Base-by-base conservation (phyloP, 257 asterid species). In the Parsonsia alboflavescens region DNA sequence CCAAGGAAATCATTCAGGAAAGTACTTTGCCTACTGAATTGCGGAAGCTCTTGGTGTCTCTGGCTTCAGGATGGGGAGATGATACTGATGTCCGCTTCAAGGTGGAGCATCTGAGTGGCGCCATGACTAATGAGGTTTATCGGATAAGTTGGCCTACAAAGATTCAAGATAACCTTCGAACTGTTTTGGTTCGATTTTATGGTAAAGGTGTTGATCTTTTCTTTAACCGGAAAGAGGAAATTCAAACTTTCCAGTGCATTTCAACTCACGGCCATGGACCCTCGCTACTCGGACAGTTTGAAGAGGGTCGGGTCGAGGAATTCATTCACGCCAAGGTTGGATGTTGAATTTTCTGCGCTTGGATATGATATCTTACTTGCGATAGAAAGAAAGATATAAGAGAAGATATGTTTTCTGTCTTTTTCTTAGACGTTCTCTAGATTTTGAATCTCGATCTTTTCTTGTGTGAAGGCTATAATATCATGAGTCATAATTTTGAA, bases 321-420 rank as follows among this genome's bases (percentile, higher is more conserved):
- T 95, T 92, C 86, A 88, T 95, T 82, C 82, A 89, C 77, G 96
- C 96, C 11, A 90, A 89, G 96, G 99, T 95, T 89, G 73, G 90
- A 75, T 30, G 10, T 21, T 61, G 62, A 75, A 54, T 79, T 16
- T 10, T 41, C 6, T 71, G 19, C 24, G 16, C 70, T 33, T 33
- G 3, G n/a, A 42, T 7, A 54, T 52, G 12, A 10, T 0, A 19
- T 41, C 22, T 39, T 73, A 30, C 22, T 28, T 68, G 6, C 17
- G 15, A 8, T 28, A 5, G 16, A 66, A 41, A 16, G 3, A 54
- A 5, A 56, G 10, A 56, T n/a, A 0, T 26, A 66, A 41, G 6
- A 1, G 19, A 5, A 56, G 10, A 56, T n/a, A 0, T 26, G 21
- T 59, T 59, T 28, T 3, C 9, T 6, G 12, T 57, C 28, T 26